phyloP scores from a whole-genome alignment of 805 yeast species.

The Candida chilensis region DNA sequence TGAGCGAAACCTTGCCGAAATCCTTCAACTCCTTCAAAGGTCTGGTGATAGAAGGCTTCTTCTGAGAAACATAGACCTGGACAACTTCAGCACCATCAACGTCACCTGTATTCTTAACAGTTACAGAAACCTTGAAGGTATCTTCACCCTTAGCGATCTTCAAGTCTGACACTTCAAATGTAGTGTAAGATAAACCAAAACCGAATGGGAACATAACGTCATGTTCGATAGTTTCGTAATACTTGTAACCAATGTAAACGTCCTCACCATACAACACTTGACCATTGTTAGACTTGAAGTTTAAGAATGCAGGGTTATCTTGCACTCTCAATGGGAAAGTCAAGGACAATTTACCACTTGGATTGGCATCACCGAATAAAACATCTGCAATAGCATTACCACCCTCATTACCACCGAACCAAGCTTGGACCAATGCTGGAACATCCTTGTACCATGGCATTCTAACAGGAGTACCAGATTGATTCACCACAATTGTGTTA shows the following conservation, averaged over 20 bases:
- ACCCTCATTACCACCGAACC: conserved; percentile 49
- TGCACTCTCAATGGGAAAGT: conserved; percentile 42
- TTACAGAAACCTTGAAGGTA: conserved; percentile 19
- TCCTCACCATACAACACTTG: conserved; percentile 56
- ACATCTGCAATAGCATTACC: conserved; percentile 57
- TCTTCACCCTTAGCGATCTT: conserved; percentile 16
- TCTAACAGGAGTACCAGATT: conserved; percentile 54
- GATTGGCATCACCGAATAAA: conserved; percentile 50
- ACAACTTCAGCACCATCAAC: conserved; percentile 44
- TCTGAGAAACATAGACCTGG: conserved; percentile 40
- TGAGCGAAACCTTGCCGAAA: conserved; percentile 37
- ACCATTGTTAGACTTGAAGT: conserved; percentile 42
- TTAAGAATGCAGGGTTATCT: conserved; percentile 50
- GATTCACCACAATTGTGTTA: conserved; percentile 44
- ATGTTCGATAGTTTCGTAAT: conserved; percentile 41
- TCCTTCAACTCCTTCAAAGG: conserved; percentile 56
- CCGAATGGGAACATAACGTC: conserved; percentile 55
- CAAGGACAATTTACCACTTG: conserved; percentile 49
- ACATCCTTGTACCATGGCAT: conserved; percentile 42
- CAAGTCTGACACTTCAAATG: conserved; percentile 32
- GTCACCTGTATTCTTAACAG: conserved; percentile 38
- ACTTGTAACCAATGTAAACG: conserved; percentile 54
- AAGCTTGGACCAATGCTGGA: conserved; percentile 38
- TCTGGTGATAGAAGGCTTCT: conserved; percentile 29
- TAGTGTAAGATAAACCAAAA: conserved; percentile 51